These are phyloP conservation scores for Claviceps purpurea DNA, from an alignment of 2,329 filamentous ascomycete species.

Conservation along the genomic window DNA sequence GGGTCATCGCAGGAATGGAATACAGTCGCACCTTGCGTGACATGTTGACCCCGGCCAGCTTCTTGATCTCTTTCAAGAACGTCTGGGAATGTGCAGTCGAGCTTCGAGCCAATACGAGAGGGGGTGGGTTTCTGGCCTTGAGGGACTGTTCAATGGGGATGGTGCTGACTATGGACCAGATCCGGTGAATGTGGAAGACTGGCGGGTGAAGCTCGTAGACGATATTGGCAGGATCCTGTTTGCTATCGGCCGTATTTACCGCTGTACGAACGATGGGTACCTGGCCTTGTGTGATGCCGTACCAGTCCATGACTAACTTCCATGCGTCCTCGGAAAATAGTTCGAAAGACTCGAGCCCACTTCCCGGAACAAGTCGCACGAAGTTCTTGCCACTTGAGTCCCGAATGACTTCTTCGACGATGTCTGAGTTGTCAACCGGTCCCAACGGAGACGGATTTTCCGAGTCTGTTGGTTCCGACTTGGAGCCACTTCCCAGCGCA, in stretches of 20 bases:
- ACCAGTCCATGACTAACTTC: slow-evolving; percentile 70
- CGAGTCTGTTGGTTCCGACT: slow-evolving; percentile 44
- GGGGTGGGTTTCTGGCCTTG: slow-evolving; percentile 46
- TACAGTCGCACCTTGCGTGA: slow-evolving; percentile 67
- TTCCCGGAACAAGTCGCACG: slow-evolving; percentile 58
- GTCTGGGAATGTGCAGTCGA: slow-evolving; percentile 54
- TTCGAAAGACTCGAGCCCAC: slow-evolving; percentile 58
- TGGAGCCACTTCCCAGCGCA: slow-evolving; percentile 46
- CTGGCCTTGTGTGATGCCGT: slow-evolving; percentile 59
- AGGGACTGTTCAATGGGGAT: slow-evolving; percentile 43
- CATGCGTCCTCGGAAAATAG: slow-evolving; percentile 69
- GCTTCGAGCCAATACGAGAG: slow-evolving; percentile 57
- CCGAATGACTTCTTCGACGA: slow-evolving; percentile 49
- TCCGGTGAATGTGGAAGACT: slow-evolving; percentile 70
- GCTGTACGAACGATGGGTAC: slow-evolving; percentile 61
- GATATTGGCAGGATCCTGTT: slow-evolving; percentile 41
- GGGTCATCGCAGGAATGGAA: slow-evolving; percentile 39
- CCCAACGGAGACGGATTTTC: slow-evolving; percentile 48
- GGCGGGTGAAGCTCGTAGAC: slow-evolving; percentile 76
- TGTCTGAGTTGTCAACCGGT: slow-evolving; percentile 75
- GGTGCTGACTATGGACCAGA: slow-evolving; percentile 49
- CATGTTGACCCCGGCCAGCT: slow-evolving; percentile 50
- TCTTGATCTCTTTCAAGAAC: slow-evolving; percentile 68
- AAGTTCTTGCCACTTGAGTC: slow-evolving; percentile 43
- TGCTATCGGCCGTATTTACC: slow-evolving; percentile 52